Percentiles rank a stretch among this genome's conserved stretches.
Conservation (phyloP, 2,329 filamentous ascomycete species). For the Endocalyx cinctus region DNA sequence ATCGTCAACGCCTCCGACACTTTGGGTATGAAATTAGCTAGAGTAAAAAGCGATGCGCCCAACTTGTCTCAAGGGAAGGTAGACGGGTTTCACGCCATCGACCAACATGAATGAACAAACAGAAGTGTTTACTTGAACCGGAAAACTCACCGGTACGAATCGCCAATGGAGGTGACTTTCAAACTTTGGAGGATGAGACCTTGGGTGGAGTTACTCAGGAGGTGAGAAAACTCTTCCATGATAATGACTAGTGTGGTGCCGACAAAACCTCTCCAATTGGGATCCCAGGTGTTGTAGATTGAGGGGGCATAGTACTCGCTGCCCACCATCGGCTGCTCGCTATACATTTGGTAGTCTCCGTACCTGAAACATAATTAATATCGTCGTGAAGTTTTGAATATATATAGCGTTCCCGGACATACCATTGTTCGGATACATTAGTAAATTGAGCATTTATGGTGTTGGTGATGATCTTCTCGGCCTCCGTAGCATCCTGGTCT, state of each 20-base stretch:
- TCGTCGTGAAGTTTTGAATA: background rate
- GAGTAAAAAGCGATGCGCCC: too few relatives aligned
- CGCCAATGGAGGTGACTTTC: constrained; percentile 51
- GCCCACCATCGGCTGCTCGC: constrained; percentile 55
- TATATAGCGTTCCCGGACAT: constrained; percentile 12
- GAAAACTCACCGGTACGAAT: constrained; percentile 60
- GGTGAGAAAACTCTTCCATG: constrained; percentile 52
- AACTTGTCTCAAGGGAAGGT: too few relatives aligned
- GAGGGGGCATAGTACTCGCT: constrained; percentile 40
- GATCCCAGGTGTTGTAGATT: constrained; percentile 43
- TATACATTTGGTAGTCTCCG: constrained; percentile 49
- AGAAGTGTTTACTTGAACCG: too few relatives aligned
- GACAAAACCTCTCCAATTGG: constrained; percentile 61
- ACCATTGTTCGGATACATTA: constrained; percentile 50
- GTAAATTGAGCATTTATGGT: constrained; percentile 50
- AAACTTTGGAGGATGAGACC: constrained; percentile 48
- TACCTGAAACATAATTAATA: too few relatives aligned
- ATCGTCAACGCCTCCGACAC: constrained; percentile 52
- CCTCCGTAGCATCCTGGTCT: constrained; percentile 43
- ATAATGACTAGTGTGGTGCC: constrained; percentile 54
- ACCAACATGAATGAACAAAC: too few relatives aligned
- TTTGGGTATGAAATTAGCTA: too few relatives aligned
- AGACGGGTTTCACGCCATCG: too few relatives aligned
- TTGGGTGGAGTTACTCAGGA: constrained; percentile 34
- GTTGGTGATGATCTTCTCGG: constrained; percentile 49